phyloP scores from a whole-genome alignment of 768 basidiomycete genomes.

The Porpolomopsis calyptriformis region DNA sequence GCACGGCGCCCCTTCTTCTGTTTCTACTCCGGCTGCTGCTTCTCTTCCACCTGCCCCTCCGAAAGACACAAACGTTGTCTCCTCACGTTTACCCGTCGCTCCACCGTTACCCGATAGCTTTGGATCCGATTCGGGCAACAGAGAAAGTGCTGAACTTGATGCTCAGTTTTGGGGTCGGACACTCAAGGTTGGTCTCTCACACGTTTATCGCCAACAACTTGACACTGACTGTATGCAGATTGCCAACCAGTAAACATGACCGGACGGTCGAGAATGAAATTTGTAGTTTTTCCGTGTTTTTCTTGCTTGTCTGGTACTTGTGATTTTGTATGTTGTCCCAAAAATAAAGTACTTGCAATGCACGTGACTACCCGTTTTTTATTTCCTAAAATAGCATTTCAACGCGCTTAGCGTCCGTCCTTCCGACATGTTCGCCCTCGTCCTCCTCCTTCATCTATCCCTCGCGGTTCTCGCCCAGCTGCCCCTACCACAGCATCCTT shows the following conservation, averaged over 20 bases:
- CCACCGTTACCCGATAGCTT: slow-evolving; percentile 7
- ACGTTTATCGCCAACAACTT: background rate
- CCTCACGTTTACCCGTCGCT: slow-evolving; percentile 4
- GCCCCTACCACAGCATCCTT: slow-evolving; percentile 53
- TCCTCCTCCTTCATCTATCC: slow-evolving; percentile 10
- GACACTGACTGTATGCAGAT: background rate
- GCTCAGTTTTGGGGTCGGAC: slow-evolving; percentile 4
- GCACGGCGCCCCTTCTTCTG: background rate
- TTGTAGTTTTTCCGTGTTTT: too few relatives aligned
- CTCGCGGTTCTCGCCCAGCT: slow-evolving; percentile 41
- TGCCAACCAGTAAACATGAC: too few relatives aligned
- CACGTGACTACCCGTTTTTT: too few relatives aligned
- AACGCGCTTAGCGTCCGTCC: background rate
- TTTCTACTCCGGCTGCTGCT: slow-evolving; percentile 4
- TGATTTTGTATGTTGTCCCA: too few relatives aligned
- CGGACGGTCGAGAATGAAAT: too few relatives aligned
- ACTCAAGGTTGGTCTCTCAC: slow-evolving; percentile 1
- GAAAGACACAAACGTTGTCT: slow-evolving; percentile 2
- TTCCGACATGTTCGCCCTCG: background rate
- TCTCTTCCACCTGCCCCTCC: slow-evolving; percentile 4
- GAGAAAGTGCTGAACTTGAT: slow-evolving; percentile 3
- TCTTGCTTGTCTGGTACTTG: too few relatives aligned
- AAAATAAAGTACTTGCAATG: too few relatives aligned
- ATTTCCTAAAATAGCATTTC: background rate
- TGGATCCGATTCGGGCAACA: slow-evolving; percentile 6